Evolutionary conservation across 257 asterid species (phyloP).

Genomic region (Nicotiana tomentosiformis): DNA sequence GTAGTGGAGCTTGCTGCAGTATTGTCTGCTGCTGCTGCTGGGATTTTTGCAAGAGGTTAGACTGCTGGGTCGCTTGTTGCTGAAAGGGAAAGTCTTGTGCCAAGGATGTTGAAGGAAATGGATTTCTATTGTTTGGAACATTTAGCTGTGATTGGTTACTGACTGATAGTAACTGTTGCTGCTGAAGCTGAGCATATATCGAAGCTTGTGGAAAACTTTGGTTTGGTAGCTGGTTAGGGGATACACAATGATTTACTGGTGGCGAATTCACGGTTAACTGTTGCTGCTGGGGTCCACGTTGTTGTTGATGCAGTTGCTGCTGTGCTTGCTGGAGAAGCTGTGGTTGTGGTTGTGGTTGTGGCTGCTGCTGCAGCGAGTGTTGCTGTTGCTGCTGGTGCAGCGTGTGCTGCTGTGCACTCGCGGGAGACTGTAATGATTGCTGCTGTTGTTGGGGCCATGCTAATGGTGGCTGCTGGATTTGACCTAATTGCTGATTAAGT

Average conservation of each 20-base stretch:
- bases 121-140: conserved; percentile 27
- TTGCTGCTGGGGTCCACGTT: conserved; percentile 28
- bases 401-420: conserved; percentile 33
- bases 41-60: conserved; percentile 41
- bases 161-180: conserved; percentile 43
- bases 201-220: conserved; percentile 48
- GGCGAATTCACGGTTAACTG: conserved; percentile 30
- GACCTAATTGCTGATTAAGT: conserved; percentile 43
- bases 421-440: conserved; percentile 42
- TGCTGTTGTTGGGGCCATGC: conserved; percentile 60
- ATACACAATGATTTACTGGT: conserved; percentile 27
- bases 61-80: conserved; percentile 52
- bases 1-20: conserved; percentile 42
- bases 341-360: conserved; percentile 20
- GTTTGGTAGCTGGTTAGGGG: conserved; percentile 33
- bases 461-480: conserved; percentile 41
- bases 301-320: conserved; percentile 27
- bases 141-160: conserved; percentile 39
- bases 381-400: conserved; percentile 21
- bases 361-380: conserved; percentile 13
- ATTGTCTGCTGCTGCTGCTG: conserved; percentile 63
- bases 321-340: conserved; percentile 63
- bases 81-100: conserved; percentile 59
- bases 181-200: conserved; percentile 55
- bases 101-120: conserved; percentile 47